Percentiles rank a stretch among this genome's conserved stretches.
phyloP scores from a whole-genome alignment of 2,329 filamentous ascomycete genomes.

The Diplodia mutila region DNA sequence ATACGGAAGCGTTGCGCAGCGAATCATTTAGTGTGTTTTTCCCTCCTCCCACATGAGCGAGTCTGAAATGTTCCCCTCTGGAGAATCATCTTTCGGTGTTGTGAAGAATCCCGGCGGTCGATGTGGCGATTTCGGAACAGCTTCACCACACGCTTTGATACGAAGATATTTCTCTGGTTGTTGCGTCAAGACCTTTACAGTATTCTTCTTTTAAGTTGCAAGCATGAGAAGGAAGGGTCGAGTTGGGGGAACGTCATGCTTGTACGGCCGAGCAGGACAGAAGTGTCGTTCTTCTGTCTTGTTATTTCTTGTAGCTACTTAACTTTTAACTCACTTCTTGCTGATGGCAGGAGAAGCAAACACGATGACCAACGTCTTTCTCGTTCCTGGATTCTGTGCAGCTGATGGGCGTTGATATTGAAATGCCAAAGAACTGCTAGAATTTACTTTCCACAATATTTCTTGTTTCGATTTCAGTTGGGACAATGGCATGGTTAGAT shows the following conservation, averaged over 20 bases:
- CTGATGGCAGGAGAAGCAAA: slow-evolving; percentile 4
- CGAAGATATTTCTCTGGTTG: neutral
- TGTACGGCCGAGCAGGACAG: neutral
- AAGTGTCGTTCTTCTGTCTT: neutral
- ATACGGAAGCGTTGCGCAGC: slow-evolving; percentile 21
- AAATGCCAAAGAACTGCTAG: neutral
- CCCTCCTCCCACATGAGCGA: slow-evolving; percentile 14
- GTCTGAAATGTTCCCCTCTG: slow-evolving; percentile 9
- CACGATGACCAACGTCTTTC: neutral
- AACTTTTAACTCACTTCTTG: slow-evolving; percentile 3
- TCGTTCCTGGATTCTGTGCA: neutral
- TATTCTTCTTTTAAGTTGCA: neutral
- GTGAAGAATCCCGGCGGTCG: neutral
- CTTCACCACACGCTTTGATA: neutral
- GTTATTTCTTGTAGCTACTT: slow-evolving; percentile 13
- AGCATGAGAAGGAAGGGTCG: neutral
- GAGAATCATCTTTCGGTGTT: slow-evolving; percentile 9
- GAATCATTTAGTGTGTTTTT: slow-evolving; percentile 14
- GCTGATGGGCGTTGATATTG: no score
- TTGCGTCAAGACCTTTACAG: neutral
- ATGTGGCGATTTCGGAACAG: neutral
- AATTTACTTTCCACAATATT: neutral
- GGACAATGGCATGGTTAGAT: neutral
- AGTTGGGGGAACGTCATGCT: slow-evolving; percentile 5
- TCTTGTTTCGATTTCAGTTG: neutral